Base-by-base conservation (phyloP, 139 green algal genomes). In the Micractinium conductrix region DNA sequence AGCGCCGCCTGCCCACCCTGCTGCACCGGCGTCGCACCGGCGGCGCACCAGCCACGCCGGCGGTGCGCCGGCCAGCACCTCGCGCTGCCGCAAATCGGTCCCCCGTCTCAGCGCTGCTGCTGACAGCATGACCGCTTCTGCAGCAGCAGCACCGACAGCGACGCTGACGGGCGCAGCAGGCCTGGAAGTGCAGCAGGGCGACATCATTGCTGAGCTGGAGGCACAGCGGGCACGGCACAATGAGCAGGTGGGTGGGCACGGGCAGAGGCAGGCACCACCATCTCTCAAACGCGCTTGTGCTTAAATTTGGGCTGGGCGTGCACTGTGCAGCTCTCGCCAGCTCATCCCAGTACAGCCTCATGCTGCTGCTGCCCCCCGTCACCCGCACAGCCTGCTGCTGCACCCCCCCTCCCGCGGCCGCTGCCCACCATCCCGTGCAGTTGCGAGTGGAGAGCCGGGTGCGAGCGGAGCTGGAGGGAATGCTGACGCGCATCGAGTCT, bases 401-500 rank as follows among this genome's bases (percentile, higher is more conserved):
- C 53, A 16, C 53, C 2, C 48, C 53, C 24, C 10, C 53, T 62
- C 26, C 19, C 10, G 12, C 10, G 12, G 30, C 68, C 28, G 33
- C 12, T 16, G 48, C 48, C 53, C 53, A 62, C 53, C 53, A 62
- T 16, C 2, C 43, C 48, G 1, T 68, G 45, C 85, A 86, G 73
- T 71, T 87, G 73, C 68, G 74, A 37, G 28, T 80, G 22, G 88
- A 89, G 45, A 67, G 50, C 48, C 37, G 35, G 7, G 76, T 84
- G 17, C 82, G 86, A 43, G 69, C 93, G 74, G 93, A 96, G 85
- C 88, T 98, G 53, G 94, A 98, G 87, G 92, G 96, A 67, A 98
- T 98, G 94, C 87, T 96, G 30, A 80, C 95, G 84, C 90, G 93
- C 42, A 95, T 97, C 48, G 93, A 98, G 89, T 91, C 91, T 65